Percentiles rank a stretch among this genome's conserved stretches.
Conservation (phyloP, 768 basidiomycete species). For the Russula sp. region DNA sequence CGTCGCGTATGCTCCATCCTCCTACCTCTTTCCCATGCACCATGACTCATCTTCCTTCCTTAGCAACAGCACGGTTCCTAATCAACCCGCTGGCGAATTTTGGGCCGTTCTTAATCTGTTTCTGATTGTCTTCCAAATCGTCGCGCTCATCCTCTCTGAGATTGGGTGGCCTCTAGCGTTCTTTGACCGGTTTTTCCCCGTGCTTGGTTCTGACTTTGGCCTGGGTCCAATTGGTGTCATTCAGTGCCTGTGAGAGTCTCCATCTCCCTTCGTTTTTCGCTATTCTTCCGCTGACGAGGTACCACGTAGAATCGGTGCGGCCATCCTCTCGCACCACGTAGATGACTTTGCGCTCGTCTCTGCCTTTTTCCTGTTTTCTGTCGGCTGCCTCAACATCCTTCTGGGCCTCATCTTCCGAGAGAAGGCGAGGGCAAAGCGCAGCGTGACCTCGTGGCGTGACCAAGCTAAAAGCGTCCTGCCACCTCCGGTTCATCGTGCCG, state of each 20-base stretch:
- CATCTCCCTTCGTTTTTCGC: not conserved
- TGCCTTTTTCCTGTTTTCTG: constrained; percentile 84
- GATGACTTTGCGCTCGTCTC: constrained; percentile 85
- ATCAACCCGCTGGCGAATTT: constrained; percentile 84
- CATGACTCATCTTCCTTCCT: constrained; percentile 22
- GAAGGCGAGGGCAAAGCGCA: constrained; percentile 52
- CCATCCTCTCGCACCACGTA: constrained; percentile 55
- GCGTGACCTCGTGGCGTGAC: constrained; percentile 55
- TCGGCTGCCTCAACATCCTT: constrained; percentile 86
- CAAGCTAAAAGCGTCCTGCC: constrained; percentile 17
- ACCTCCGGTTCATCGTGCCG: constrained; percentile 17
- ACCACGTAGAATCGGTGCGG: constrained; percentile 36
- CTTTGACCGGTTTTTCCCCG: constrained; percentile 81
- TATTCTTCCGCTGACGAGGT: not conserved
- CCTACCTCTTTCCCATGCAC: not conserved
- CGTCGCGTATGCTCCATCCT: constrained; percentile 3
- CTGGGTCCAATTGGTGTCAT: constrained; percentile 82
- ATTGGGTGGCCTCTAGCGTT: constrained; percentile 70
- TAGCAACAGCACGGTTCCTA: constrained; percentile 75
- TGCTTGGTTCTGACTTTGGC: constrained; percentile 78
- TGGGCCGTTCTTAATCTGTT: constrained; percentile 87
- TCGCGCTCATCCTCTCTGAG: constrained; percentile 78
- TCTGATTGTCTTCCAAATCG: constrained; percentile 77
- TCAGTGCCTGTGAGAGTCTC: constrained; percentile 62
- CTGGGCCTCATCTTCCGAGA: constrained; percentile 67